phyloP scores from a whole-genome alignment of 441 rosid genomes.

The Corymbia citriodora region DNA sequence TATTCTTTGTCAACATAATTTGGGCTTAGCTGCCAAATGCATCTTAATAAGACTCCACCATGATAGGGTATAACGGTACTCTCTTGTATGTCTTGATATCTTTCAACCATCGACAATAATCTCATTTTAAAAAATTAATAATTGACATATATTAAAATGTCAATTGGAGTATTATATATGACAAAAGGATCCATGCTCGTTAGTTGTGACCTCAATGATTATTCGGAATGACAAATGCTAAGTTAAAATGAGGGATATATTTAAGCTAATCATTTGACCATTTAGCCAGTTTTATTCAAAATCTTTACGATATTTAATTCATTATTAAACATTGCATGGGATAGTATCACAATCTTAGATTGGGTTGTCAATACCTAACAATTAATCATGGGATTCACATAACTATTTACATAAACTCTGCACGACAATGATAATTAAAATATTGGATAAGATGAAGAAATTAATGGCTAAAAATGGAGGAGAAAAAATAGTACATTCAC shows the following conservation, averaged over 20 bases:
- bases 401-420: not conserved
- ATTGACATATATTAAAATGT: not conserved
- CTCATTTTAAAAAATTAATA: not conserved
- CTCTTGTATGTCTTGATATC: not conserved
- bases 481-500: not conserved
- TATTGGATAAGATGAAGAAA: not conserved
- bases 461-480: not conserved
- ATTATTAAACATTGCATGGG: not conserved
- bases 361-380: rapidly evolving
- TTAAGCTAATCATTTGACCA: not conserved
- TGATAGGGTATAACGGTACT: not conserved
- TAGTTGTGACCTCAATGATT: not conserved
- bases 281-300: not conserved
- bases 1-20: not conserved
- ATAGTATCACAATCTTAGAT: not conserved
- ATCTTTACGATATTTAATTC: not conserved
- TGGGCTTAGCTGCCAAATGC: not conserved
- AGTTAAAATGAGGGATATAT: not conserved
- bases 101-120: not conserved
- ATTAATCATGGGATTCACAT: not conserved
- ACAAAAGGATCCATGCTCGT: not conserved
- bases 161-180: not conserved
- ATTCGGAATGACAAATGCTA: not conserved
- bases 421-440: not conserved
- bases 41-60: not conserved